Percentiles rank a stretch among this genome's conserved stretches.
Conservation (phyloP, 1,284 basidiomycete genomes). For the Melampsora larici-populina region DNA sequence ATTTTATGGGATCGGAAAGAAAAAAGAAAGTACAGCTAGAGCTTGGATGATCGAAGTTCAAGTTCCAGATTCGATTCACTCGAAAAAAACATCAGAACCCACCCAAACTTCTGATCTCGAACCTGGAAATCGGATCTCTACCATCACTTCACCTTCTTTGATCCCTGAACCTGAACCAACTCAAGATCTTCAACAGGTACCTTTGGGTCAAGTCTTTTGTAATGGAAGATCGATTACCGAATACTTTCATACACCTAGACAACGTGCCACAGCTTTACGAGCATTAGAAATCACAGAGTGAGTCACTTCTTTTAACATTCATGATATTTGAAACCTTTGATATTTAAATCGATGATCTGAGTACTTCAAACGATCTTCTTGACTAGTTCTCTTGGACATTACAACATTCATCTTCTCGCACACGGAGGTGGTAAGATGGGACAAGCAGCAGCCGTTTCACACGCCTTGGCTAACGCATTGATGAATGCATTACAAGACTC, state of each 20-base stretch:
- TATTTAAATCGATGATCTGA: too few relatives aligned
- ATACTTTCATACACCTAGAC: constrained; percentile 31
- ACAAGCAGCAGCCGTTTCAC: constrained; percentile 21
- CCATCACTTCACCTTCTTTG: too few relatives aligned
- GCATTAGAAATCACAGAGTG: constrained; percentile 33
- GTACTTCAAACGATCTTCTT: too few relatives aligned
- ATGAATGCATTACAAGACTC: constrained; percentile 18
- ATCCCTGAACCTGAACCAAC: background rate
- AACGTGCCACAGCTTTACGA: constrained; percentile 22
- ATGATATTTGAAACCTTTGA: too few relatives aligned
- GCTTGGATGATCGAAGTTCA: constrained; percentile 77
- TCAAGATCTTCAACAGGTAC: background rate
- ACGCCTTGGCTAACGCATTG: constrained; percentile 13
- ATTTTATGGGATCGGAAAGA: constrained; percentile 74
- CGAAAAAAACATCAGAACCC: background rate
- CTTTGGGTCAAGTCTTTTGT: constrained; percentile 13
- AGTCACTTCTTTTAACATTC: too few relatives aligned
- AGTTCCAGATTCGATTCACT: background rate
- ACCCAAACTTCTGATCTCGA: background rate
- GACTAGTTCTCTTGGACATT: constrained; percentile 27
- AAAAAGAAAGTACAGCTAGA: constrained; percentile 79
- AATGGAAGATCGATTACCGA: constrained; percentile 25
- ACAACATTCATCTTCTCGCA: constrained; percentile 21
- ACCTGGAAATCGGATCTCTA: background rate
- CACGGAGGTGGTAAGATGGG: constrained; percentile 39